Conservation (phyloP, 257 asterid genomes). For the Echium plantagineum region DNA sequence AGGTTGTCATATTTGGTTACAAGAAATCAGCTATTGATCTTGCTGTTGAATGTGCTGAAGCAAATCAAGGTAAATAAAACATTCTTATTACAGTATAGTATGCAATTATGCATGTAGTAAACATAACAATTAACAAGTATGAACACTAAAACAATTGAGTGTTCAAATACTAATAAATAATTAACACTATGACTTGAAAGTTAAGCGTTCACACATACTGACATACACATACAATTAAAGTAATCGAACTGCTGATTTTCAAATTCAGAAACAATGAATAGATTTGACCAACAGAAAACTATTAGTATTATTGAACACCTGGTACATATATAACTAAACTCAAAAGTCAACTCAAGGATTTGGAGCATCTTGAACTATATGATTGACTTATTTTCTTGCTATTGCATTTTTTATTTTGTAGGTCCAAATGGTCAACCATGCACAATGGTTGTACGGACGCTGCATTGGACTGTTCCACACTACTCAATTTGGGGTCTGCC, state of each 20-base stretch:
- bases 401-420: constrained; percentile 13
- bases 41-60: constrained; percentile 84
- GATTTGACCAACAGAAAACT: no score
- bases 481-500: constrained; percentile 91
- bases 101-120: no score
- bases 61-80: constrained; percentile 61
- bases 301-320: not conserved
- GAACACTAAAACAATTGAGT: no score
- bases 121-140: no score
- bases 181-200: no score
- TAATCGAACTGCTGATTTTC: no score
- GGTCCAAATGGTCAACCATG: constrained; percentile 67
- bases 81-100: not conserved
- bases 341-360: not conserved
- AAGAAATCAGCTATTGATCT: constrained; percentile 87
- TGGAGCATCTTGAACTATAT: not conserved
- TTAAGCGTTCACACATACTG: no score
- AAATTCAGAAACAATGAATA: no score
- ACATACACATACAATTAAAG: no score
- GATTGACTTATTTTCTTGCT: not conserved
- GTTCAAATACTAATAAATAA: no score
- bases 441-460: constrained; percentile 69
- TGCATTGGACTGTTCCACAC: constrained; percentile 94
- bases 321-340: not conserved
- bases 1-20: constrained; percentile 68